These are phyloP conservation scores for Hansenula lynferdii DNA, from an alignment of 1,139 yeast genomes.

Conservation along the genomic window DNA sequence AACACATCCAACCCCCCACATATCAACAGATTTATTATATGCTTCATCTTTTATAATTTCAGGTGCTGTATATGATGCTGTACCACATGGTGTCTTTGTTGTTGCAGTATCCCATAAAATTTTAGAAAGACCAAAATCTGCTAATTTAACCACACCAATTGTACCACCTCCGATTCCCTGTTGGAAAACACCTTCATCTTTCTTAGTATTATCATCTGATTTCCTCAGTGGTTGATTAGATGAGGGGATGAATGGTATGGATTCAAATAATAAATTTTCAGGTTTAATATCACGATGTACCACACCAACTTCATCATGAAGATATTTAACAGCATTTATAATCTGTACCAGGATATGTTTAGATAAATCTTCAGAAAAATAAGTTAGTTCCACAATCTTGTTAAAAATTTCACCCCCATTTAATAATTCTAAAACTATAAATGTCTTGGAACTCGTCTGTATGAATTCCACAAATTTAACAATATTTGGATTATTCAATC, in stretches of 20 bases:
- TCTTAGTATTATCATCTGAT: conserved; percentile 72
- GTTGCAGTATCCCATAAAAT: conserved; percentile 56
- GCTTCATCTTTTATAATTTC: conserved; percentile 85
- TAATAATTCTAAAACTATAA: conserved; percentile 76
- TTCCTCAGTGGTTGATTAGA: conserved; percentile 46
- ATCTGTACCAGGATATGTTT: conserved; percentile 84
- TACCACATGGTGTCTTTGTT: conserved; percentile 86
- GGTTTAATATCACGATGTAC: conserved; percentile 97
- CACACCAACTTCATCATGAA: conserved; percentile 72
- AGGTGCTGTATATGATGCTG: conserved; percentile 91
- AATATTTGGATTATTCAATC: conserved; percentile 60
- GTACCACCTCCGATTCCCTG: conserved; percentile 86
- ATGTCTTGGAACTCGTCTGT: conserved; percentile 62
- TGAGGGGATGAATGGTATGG: conserved; percentile 57
- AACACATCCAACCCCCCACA: conserved; percentile 96
- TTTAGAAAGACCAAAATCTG: conserved; percentile 91
- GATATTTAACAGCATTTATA: conserved; percentile 72
- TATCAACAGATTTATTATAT: conserved; percentile 86
- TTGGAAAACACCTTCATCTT: conserved; percentile 81
- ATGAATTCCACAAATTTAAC: conserved; percentile 64
- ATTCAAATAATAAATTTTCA: conserved; percentile 80
- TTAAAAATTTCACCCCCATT: conserved; percentile 95
- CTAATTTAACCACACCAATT: conserved; percentile 78
- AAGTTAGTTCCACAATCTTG: conserved; percentile 86
- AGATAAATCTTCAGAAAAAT: conserved; percentile 81